Evolutionary conservation across 345 rosid species (phyloP).

Genomic region (Bruguiera sexangula): DNA sequence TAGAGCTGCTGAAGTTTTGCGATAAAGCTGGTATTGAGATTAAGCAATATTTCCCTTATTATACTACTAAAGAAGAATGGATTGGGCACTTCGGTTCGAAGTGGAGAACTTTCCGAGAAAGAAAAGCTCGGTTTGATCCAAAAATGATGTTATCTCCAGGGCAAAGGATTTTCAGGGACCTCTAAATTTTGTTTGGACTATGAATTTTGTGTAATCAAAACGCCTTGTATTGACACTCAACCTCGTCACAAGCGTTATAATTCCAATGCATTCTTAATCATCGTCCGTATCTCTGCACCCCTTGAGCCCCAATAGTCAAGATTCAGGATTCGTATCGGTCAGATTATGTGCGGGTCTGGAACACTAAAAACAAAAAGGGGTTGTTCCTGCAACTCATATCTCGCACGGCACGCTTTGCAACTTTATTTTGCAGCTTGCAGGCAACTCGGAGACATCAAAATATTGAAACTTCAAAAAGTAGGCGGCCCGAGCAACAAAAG

Average conservation of each 20-base stretch:
- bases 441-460: constrained; percentile 33
- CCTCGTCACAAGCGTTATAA: too few species aligned
- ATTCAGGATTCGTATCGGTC: too few species aligned
- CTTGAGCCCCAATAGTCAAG: too few species aligned
- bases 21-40: constrained; percentile 44
- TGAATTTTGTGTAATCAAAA: too few species aligned
- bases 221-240: too few species aligned
- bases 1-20: constrained; percentile 53
- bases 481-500: too few species aligned
- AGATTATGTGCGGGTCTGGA: too few species aligned
- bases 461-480: too few species aligned
- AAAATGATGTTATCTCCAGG: constrained; percentile 75
- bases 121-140: constrained; percentile 75
- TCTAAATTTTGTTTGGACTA: neutral
- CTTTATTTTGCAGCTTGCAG: constrained; percentile 33
- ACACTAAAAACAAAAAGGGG: too few species aligned
- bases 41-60: constrained; percentile 69
- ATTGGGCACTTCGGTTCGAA: constrained; percentile 67
- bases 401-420: constrained; percentile 14
- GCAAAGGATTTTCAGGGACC: constrained; percentile 61
- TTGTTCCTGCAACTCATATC: too few species aligned
- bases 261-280: too few species aligned
- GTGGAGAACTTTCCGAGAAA: constrained; percentile 53
- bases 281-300: too few species aligned
- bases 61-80: constrained; percentile 55